phyloP scores from a whole-genome alignment of 2,329 filamentous ascomycete species.

The Chaetomium sp. region DNA sequence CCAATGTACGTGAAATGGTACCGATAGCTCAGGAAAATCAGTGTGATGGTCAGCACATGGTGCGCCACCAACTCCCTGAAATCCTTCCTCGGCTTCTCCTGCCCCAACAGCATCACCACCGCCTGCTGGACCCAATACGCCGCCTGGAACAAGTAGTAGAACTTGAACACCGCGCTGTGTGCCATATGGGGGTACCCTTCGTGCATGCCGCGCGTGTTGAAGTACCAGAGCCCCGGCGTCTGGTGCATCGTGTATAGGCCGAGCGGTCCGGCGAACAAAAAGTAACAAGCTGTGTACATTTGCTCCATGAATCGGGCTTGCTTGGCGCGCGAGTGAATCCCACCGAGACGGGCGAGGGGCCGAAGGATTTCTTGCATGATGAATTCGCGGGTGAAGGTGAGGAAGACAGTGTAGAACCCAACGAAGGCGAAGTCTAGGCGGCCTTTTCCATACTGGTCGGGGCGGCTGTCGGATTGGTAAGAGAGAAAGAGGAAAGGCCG shows the following conservation, averaged over 20 bases:
- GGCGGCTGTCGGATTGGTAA: conserved; percentile 55
- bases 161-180: conserved; percentile 78
- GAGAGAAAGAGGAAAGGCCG: conserved; percentile 82
- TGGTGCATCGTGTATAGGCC: conserved; percentile 86
- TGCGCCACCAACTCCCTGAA: conserved; percentile 89
- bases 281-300: conserved; percentile 89
- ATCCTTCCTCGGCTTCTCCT: conserved; percentile 92
- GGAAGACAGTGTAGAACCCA: conserved; percentile 77
- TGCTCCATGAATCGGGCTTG: conserved; percentile 94
- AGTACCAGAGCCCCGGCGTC: conserved; percentile 82
- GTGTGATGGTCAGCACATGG: conserved; percentile 80
- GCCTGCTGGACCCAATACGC: conserved; percentile 95
- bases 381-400: conserved; percentile 91
- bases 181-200: conserved; percentile 77
- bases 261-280: conserved; percentile 70
- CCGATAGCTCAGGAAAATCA: conserved; percentile 82
- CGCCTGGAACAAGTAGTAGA: conserved; percentile 91
- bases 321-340: conserved; percentile 67
- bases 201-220: conserved; percentile 87
- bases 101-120: conserved; percentile 77
- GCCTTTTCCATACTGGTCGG: conserved; percentile 79
- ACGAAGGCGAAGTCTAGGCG: conserved; percentile 80
- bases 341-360: conserved; percentile 63
- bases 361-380: conserved; percentile 86
- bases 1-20: conserved; percentile 99